These are phyloP conservation scores for Didymella arachidicola DNA, from an alignment of 2,329 filamentous ascomycete species.

Conservation along the genomic window DNA sequence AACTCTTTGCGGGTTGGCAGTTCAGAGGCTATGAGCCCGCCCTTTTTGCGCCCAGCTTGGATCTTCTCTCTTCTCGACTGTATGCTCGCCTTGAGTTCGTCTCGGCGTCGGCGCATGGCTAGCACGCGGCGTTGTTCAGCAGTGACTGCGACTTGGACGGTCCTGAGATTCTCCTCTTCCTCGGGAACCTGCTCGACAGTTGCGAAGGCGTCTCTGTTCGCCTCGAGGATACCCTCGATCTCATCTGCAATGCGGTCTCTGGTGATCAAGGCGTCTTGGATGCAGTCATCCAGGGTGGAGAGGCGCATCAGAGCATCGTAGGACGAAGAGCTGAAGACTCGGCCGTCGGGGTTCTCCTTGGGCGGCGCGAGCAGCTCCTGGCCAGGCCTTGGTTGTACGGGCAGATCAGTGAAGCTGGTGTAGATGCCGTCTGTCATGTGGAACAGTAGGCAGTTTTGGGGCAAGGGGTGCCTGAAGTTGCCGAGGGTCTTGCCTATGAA, in stretches of 20 bases:
- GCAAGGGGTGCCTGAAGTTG: constrained; percentile 74
- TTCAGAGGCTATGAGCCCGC: constrained; percentile 66
- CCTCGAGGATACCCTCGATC: constrained; percentile 66
- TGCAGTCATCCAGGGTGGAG: constrained; percentile 86
- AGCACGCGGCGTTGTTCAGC: constrained; percentile 72
- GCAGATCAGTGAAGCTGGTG: constrained; percentile 73
- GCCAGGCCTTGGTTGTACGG: constrained; percentile 53
- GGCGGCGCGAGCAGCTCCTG: constrained; percentile 43
- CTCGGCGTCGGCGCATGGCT: constrained; percentile 66
- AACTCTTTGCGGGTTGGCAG: constrained; percentile 61
- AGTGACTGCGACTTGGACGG: constrained; percentile 61
- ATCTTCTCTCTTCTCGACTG: constrained; percentile 72
- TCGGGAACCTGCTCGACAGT: constrained; percentile 52
- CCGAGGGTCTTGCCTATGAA: constrained; percentile 73
- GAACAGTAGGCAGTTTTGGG: constrained; percentile 82
- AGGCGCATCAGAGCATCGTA: constrained; percentile 90
- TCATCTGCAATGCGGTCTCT: constrained; percentile 77
- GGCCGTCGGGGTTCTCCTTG: constrained; percentile 54
- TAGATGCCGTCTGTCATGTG: constrained; percentile 89
- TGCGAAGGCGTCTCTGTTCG: constrained; percentile 50
- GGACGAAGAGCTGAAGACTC: constrained; percentile 72
- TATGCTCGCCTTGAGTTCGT: constrained; percentile 74
- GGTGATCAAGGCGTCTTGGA: constrained; percentile 86
- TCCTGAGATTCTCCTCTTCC: constrained; percentile 54
- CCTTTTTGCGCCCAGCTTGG: constrained; percentile 64